These are phyloP conservation scores for Lentinula boryana DNA, from an alignment of 768 basidiomycete genomes.

Conservation along the genomic window DNA sequence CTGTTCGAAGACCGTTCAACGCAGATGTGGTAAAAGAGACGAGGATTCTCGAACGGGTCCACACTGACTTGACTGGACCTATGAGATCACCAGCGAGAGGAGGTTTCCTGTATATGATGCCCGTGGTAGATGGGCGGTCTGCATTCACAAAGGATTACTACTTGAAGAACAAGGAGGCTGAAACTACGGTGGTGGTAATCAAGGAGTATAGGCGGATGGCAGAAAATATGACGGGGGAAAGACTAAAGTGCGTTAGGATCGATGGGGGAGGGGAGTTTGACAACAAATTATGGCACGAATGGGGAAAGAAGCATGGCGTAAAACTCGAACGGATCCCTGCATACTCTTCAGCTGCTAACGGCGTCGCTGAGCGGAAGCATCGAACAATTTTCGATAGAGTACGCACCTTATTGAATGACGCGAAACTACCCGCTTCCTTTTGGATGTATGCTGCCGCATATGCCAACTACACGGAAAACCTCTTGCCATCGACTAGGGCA, in stretches of 20 bases:
- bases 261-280: constrained; percentile 22
- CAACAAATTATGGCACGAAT: constrained; percentile 1
- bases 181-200: constrained; percentile 3
- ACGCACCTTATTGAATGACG: no score
- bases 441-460: neutral
- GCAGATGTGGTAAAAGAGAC: neutral
- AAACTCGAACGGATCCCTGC: constrained; percentile 14
- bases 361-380: constrained; percentile 15
- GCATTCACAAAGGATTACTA: neutral
- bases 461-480: constrained; percentile 1
- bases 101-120: neutral
- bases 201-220: neutral
- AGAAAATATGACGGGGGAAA: neutral
- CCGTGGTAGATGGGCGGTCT: neutral
- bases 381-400: neutral
- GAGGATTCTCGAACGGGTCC: neutral
- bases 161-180: neutral
- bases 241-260: constrained; percentile 3
- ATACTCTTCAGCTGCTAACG: constrained; percentile 20
- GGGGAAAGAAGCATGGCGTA: constrained; percentile 15
- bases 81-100: neutral
- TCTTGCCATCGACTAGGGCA: neutral
- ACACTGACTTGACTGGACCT: neutral
- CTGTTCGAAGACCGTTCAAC: neutral
- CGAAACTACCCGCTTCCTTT: neutral